Conservation (phyloP, 2,329 filamentous ascomycete species). For the Fusarium veterinarium region DNA sequence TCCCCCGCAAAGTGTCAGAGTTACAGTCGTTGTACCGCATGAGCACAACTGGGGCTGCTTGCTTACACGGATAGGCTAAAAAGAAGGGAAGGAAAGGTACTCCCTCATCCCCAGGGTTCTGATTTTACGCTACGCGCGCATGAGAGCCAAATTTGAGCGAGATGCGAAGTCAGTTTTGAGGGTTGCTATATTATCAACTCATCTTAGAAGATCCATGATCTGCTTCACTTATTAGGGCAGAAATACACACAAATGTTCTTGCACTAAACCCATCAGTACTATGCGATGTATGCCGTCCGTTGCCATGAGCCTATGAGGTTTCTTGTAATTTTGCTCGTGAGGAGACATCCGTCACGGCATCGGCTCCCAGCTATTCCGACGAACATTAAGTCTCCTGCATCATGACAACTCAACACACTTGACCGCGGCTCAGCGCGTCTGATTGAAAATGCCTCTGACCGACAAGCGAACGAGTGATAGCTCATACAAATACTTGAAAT, state of each 20-base stretch:
- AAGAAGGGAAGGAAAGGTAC: slow-evolving; percentile 25
- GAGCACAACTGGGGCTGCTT: slow-evolving; percentile 31
- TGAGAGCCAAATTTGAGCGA: neutral
- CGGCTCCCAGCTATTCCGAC: neutral
- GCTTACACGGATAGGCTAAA: slow-evolving; percentile 34
- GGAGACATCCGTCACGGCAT: neutral
- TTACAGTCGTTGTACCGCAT: slow-evolving; percentile 39
- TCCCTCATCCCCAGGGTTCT: slow-evolving; percentile 16
- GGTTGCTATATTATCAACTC: neutral
- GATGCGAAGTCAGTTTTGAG: neutral
- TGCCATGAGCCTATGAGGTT: neutral
- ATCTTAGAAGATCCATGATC: neutral
- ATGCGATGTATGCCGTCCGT: neutral
- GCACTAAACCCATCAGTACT: neutral
- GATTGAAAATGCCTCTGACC: neutral
- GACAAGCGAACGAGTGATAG: slow-evolving; percentile 1
- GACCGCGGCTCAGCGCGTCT: slow-evolving; percentile 4
- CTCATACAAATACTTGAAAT: neutral
- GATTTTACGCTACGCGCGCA: neutral
- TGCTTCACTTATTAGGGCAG: neutral
- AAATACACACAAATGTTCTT: slow-evolving; percentile 6
- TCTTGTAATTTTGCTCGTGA: neutral
- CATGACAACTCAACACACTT: slow-evolving; percentile 14
- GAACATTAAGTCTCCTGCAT: neutral
- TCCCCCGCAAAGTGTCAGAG: slow-evolving; percentile 41